Conservation (phyloP, 1,284 basidiomycete species). For the Cryptococcus sp. region DNA sequence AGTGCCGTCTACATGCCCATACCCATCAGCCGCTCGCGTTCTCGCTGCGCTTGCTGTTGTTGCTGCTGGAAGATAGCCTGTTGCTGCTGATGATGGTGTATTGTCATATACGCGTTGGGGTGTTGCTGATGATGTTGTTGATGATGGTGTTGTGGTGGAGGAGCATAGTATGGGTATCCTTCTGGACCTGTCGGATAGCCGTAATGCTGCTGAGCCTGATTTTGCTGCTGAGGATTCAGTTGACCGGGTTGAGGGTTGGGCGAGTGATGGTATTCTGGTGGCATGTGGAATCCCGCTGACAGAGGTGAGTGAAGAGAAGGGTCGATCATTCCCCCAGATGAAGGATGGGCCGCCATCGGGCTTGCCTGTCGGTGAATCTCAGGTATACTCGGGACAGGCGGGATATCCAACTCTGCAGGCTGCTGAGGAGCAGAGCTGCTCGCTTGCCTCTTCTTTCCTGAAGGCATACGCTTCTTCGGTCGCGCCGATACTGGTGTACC, state of each 20-base stretch:
- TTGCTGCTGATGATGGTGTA: conserved; percentile 20
- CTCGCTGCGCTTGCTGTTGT: conserved; percentile 26
- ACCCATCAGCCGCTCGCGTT: conserved; percentile 26
- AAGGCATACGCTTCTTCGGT: conserved; percentile 47
- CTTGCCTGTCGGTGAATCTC: conserved; percentile 39
- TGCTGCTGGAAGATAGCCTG: conserved; percentile 19
- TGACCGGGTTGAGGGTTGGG: conserved; percentile 1
- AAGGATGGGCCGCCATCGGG: conserved; percentile 20
- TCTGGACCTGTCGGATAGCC: conserved; percentile 9
- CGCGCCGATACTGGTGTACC: conserved; percentile 30
- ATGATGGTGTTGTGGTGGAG: conserved; percentile 21
- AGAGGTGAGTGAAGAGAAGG: conserved; percentile 34
- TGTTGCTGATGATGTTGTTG: conserved; percentile 20
- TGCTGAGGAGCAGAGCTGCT: conserved; percentile 3
- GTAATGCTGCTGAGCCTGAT: conserved; percentile 19
- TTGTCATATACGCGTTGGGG: conserved; percentile 19
- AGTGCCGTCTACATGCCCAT: conserved; percentile 33
- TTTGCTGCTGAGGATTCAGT: conserved; percentile 7
- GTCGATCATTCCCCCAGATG: conserved; percentile 13
- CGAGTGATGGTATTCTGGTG: conserved; percentile 33
- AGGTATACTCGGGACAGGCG: conserved; percentile 45
- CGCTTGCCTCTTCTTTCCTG: conserved; percentile 28
- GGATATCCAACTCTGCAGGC: conserved; percentile 28
- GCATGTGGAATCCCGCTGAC: conserved; percentile 38
- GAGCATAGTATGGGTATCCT: conserved; percentile 29